Conservation (phyloP, 2,329 filamentous ascomycete genomes). For the Trichoderma hamatum region DNA sequence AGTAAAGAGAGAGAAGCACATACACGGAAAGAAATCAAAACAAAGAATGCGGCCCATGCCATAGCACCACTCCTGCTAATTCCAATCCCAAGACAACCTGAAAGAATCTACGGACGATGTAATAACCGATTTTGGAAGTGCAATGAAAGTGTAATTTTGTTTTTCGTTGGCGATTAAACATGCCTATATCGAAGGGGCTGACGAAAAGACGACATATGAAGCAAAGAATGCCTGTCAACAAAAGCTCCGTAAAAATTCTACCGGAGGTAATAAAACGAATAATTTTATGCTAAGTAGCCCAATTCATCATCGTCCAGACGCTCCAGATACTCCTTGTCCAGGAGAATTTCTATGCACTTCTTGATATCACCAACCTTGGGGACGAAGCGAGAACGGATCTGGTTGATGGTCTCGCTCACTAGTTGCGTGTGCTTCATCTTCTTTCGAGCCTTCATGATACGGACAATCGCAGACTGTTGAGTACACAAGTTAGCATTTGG, state of each 20-base stretch:
- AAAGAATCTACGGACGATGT: slow-evolving; percentile 19
- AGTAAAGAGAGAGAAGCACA: neutral
- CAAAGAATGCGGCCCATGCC: neutral
- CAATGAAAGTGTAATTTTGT: neutral
- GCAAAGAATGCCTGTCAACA: neutral
- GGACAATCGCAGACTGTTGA: slow-evolving; percentile 87
- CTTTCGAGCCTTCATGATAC: slow-evolving; percentile 99
- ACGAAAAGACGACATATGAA: neutral
- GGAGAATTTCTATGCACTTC: slow-evolving; percentile 97
- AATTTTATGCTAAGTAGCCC: slow-evolving; percentile 80
- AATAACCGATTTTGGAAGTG: slow-evolving; percentile 1
- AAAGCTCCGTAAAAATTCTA: slow-evolving; percentile 3
- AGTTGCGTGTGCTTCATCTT: slow-evolving; percentile 97
- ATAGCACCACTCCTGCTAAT: slow-evolving; percentile 10
- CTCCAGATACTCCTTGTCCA: slow-evolving; percentile 99
- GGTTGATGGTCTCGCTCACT: slow-evolving; percentile 91
- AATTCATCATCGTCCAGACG: slow-evolving; percentile 92
- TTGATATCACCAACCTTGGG: slow-evolving; percentile 96
- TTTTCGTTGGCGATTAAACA: neutral
- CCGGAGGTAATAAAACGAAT: neutral
- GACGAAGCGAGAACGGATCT: slow-evolving; percentile 90
- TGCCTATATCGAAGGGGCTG: neutral
- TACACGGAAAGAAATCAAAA: neutral
- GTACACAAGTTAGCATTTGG: neutral
- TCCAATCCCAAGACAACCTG: slow-evolving; percentile 16